These are phyloP conservation scores for Podila verticillata DNA, from an alignment of 192 early-diverging fungal genomes.

Conservation along the genomic window DNA sequence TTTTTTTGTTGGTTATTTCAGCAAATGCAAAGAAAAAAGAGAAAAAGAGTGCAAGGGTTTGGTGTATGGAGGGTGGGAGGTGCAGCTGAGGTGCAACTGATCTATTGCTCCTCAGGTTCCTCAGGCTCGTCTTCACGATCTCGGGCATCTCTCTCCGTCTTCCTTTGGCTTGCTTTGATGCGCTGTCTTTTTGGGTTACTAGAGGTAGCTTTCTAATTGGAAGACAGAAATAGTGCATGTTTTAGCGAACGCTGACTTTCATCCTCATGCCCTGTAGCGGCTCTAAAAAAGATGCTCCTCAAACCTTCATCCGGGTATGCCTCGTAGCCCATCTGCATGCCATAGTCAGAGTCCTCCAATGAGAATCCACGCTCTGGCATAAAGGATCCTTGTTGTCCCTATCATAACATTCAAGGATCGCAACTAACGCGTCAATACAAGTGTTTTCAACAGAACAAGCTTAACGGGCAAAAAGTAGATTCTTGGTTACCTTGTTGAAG, in stretches of 20 bases:
- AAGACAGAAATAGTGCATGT: constrained; percentile 1
- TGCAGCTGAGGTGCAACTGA: too few relatives aligned
- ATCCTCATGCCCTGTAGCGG: background rate
- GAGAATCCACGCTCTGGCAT: constrained; percentile 14
- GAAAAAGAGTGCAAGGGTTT: too few relatives aligned
- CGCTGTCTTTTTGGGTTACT: constrained; percentile 24
- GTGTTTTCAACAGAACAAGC: background rate
- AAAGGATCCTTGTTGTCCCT: constrained; percentile 11
- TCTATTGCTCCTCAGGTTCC: too few relatives aligned
- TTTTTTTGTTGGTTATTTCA: too few relatives aligned
- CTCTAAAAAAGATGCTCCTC: background rate
- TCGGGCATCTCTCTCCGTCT: background rate
- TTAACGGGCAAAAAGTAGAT: background rate
- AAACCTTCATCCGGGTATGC: constrained; percentile 45
- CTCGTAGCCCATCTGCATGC: constrained; percentile 40
- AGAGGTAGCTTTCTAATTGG: constrained; percentile 47
- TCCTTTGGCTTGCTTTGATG: background rate
- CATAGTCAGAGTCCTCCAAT: constrained; percentile 38
- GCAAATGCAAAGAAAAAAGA: too few relatives aligned
- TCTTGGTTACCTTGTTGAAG: constrained; percentile 29
- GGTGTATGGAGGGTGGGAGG: too few relatives aligned
- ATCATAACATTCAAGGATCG: background rate
- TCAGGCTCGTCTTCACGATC: background rate
- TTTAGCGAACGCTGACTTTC: background rate
- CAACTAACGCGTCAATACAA: background rate